Percentiles rank a stretch among this genome's conserved stretches.
Conservation (phyloP, 2,329 filamentous ascomycete species). For the Tolypocladium endophyticum region DNA sequence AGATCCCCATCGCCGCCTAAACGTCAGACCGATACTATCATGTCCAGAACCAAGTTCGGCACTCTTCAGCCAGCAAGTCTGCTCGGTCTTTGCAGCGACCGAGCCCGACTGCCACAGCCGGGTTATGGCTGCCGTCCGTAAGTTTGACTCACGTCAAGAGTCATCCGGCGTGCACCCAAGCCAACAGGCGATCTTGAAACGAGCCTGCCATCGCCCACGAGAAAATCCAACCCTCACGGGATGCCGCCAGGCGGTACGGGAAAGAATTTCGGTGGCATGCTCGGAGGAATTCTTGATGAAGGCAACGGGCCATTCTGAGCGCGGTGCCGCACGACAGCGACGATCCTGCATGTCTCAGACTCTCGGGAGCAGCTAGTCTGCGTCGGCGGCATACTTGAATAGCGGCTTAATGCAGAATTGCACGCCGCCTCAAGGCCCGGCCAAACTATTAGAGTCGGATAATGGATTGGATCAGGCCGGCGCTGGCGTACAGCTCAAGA, state of each 20-base stretch:
- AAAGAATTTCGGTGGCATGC: neutral
- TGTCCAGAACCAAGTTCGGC: neutral
- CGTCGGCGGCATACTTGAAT: neutral
- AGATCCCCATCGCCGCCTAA: slow-evolving; percentile 31
- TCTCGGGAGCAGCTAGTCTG: neutral
- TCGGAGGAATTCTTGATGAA: neutral
- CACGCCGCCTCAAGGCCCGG: neutral
- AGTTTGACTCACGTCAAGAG: neutral
- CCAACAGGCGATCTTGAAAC: neutral
- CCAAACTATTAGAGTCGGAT: neutral
- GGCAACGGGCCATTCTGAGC: neutral
- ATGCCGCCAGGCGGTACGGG: neutral
- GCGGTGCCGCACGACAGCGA: neutral
- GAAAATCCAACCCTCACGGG: neutral
- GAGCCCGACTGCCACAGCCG: neutral
- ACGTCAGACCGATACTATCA: neutral
- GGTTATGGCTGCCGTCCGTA: neutral
- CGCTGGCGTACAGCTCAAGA: neutral
- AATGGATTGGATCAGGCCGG: neutral
- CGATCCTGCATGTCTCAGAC: neutral
- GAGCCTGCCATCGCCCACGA: neutral
- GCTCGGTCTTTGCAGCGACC: neutral
- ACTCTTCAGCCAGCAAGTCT: neutral
- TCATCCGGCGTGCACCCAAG: neutral
- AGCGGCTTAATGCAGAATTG: neutral